These are phyloP conservation scores for Fusarium veterinarium DNA, from an alignment of 2,329 filamentous ascomycete genomes.

Conservation along the genomic window DNA sequence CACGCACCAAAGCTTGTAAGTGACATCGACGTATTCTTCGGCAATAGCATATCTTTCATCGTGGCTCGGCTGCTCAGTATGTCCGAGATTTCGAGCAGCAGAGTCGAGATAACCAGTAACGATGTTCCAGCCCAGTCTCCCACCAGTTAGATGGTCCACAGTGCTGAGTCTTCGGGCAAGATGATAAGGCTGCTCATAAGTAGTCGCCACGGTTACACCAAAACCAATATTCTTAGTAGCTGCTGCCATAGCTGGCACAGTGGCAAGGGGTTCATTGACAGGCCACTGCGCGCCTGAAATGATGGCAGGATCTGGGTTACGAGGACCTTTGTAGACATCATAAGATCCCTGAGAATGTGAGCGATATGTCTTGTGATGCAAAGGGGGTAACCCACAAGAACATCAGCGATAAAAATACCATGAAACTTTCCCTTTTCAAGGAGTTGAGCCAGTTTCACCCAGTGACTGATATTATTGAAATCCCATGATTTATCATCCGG, in stretches of 20 bases:
- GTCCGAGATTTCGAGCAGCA: constrained; percentile 73
- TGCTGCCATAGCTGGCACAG: constrained; percentile 76
- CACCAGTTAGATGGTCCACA: constrained; percentile 74
- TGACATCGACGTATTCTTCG: constrained; percentile 72
- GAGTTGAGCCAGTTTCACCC: constrained; percentile 69
- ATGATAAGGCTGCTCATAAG: constrained; percentile 78
- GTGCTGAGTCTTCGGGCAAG: constrained; percentile 74
- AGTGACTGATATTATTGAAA: constrained; percentile 72
- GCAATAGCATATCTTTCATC: constrained; percentile 74
- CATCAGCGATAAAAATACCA: constrained; percentile 75
- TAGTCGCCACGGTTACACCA: constrained; percentile 76
- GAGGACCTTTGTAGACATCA: constrained; percentile 73
- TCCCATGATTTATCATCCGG: constrained; percentile 71
- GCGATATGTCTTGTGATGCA: fast-evolving
- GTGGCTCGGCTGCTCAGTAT: constrained; percentile 67
- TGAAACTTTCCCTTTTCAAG: constrained; percentile 73
- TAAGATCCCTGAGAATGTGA: constrained; percentile 63
- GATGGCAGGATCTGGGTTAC: constrained; percentile 66
- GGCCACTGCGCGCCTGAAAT: constrained; percentile 76
- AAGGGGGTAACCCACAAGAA: constrained; percentile 56
- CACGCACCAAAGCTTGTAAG: constrained; percentile 70
- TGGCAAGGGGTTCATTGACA: constrained; percentile 74
- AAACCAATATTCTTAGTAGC: constrained; percentile 76
- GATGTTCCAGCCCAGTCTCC: constrained; percentile 62
- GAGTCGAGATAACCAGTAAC: constrained; percentile 79